Evolutionary conservation across 2,329 filamentous ascomycete genomes (phyloP).

Genomic region (Ophiocordyceps robertsii): DNA sequence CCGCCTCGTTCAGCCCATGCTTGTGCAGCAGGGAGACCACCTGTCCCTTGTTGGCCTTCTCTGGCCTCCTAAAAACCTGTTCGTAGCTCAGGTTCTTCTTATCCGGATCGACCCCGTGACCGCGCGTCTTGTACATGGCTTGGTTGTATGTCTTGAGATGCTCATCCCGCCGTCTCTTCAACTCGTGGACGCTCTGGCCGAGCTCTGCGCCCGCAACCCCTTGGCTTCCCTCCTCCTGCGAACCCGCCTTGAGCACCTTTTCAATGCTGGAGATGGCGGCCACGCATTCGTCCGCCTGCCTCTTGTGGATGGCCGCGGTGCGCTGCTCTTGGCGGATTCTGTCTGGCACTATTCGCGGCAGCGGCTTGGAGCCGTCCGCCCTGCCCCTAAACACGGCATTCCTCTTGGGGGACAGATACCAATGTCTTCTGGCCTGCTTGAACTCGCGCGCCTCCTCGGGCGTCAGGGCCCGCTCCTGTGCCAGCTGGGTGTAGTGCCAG

Average conservation of each 20-base stretch:
- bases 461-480: slow-evolving; percentile 16
- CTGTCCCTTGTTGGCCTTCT: slow-evolving; percentile 6
- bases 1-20: background rate
- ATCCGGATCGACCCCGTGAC: slow-evolving; percentile 10
- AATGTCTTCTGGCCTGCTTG: slow-evolving; percentile 19
- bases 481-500: slow-evolving; percentile 15
- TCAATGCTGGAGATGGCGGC: slow-evolving; percentile 9
- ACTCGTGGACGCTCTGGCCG: slow-evolving; percentile 6
- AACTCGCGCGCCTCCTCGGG: slow-evolving; percentile 18
- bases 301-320: slow-evolving; percentile 15
- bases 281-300: slow-evolving; percentile 14
- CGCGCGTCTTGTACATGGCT: slow-evolving; percentile 16
- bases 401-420: slow-evolving; percentile 15
- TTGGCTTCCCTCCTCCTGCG: background rate
- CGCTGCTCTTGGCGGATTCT: slow-evolving; percentile 12
- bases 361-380: slow-evolving; percentile 6
- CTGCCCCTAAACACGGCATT: slow-evolving; percentile 10
- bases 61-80: slow-evolving; percentile 13
- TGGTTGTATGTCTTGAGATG: slow-evolving; percentile 13
- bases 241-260: slow-evolving; percentile 7
- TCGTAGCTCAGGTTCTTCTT: slow-evolving; percentile 15
- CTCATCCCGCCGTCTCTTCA: slow-evolving; percentile 11
- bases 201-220: slow-evolving; percentile 1
- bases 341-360: slow-evolving; percentile 8
- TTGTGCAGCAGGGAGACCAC: slow-evolving; percentile 1